These are phyloP conservation scores for Fusarium hostae DNA, from an alignment of 2,329 filamentous ascomycete species.

Conservation along the genomic window DNA sequence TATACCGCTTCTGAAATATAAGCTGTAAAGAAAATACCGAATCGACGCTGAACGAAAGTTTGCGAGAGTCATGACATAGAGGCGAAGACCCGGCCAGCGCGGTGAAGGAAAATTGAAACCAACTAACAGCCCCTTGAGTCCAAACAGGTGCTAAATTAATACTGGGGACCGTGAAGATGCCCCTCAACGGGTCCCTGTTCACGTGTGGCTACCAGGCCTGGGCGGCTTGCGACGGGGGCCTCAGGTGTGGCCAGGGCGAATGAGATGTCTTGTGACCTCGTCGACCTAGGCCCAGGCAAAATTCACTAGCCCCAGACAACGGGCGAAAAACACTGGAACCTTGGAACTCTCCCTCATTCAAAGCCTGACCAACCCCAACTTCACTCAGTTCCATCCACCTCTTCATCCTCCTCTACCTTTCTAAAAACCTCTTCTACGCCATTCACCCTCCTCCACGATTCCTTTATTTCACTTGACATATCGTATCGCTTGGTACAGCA, in stretches of 20 bases:
- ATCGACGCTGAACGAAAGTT: background rate
- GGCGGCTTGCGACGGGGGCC: constrained; percentile 16
- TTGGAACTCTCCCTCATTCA: constrained; percentile 34
- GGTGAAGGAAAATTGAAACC: constrained; percentile 16
- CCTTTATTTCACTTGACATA: background rate
- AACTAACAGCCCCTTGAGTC: constrained; percentile 3
- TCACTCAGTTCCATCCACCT: constrained; percentile 28
- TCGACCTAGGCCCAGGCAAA: constrained; percentile 26
- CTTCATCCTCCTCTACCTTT: constrained; percentile 33
- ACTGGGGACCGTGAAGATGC: constrained; percentile 12
- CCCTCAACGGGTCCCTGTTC: constrained; percentile 18
- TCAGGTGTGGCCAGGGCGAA: constrained; percentile 32
- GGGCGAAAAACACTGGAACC: constrained; percentile 30
- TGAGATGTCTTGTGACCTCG: constrained; percentile 31
- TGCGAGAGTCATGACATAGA: constrained; percentile 24
- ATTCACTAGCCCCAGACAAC: constrained; percentile 38
- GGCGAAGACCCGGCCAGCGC: background rate
- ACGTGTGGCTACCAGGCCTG: constrained; percentile 27
- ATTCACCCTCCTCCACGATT: constrained; percentile 1
- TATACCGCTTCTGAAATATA: constrained; percentile 21
- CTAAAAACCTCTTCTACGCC: constrained; percentile 21
- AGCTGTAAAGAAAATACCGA: background rate
- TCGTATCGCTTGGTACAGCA: background rate
- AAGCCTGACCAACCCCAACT: constrained; percentile 30
- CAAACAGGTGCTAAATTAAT: constrained; percentile 14